Evolutionary conservation across 345 rosid species (phyloP), one percentile per base, ranked within the genome.

Genomic region (Moricandia moricandioides): DNA sequence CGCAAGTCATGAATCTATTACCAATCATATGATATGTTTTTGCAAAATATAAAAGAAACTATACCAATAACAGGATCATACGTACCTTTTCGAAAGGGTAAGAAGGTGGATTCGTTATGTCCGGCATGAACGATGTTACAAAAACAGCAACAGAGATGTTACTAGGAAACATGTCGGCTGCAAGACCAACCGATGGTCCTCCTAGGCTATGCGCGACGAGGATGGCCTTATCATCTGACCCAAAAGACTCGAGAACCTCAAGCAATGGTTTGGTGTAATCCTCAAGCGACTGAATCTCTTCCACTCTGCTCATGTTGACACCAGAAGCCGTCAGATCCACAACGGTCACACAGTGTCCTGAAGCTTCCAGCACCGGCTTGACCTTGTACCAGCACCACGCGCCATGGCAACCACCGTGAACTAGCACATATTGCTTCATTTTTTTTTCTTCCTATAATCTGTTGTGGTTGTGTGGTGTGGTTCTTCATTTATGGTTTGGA

Each of bases 331-430:
- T 76, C 0, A 87, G 84, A 83, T 91, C 86, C 1, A 84, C 69
- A 33, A 70, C 84, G 0, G 85, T 84, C 29, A 88, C 93, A 3
- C 61, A 77, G 79, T 85, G 88, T 62, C 93, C 89, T 0, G 82
- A 77, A 2, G 72, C 18, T 72, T 87, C 86, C 0, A 86, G 84
- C 39, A 45, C 61, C 6, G 87, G 85, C 37, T 87, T 88, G 24
- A 91, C 62, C 79, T 86, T 88, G 87, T 85, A 81, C 97, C 93
- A 87, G 45, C 81, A 21, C 97, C 93, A 88, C 0, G 84, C 87
- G 0, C 92, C 94, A 24, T 86, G 89, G 76, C 84, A 69, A 3
- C 55, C 62, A 1, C 79, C 82, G 10, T 79, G 82, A 74, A 79
- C 75, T 3, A 79, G 78, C 62, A 88, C 80, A 71, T 84, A 87